Percentiles rank a stretch among this genome's conserved stretches.
These are phyloP conservation scores for Xerocomellus chrysenteron DNA, from an alignment of 768 basidiomycete species.

Conservation along the genomic window DNA sequence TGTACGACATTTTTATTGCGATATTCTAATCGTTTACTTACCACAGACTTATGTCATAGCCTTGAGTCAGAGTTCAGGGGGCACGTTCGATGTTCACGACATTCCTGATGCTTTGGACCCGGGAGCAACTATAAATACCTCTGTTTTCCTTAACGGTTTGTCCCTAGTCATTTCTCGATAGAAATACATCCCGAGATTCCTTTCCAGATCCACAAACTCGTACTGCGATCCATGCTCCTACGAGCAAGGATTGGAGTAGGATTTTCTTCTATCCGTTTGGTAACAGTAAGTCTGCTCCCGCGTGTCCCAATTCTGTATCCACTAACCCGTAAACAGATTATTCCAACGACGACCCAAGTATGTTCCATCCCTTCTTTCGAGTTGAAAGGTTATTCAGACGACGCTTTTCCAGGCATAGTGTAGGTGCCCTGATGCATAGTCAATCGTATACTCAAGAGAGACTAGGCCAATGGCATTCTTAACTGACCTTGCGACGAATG, in stretches of 20 bases:
- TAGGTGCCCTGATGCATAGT: slow-evolving; percentile 17
- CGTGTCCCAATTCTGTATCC: not conserved
- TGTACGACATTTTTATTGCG: slow-evolving; percentile 29
- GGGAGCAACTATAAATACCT: slow-evolving; percentile 44
- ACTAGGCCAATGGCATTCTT: slow-evolving; percentile 62
- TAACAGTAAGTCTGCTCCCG: slow-evolving; percentile 22
- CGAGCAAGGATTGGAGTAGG: slow-evolving; percentile 46
- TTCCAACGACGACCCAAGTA: slow-evolving; percentile 33
- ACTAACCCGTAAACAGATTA: slow-evolving; percentile 15
- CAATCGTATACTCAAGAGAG: slow-evolving; percentile 8
- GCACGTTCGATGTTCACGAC: slow-evolving; percentile 49
- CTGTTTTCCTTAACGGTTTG: slow-evolving; percentile 61
- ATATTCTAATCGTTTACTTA: slow-evolving; percentile 7
- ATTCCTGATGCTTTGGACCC: slow-evolving; percentile 57
- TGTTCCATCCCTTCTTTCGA: slow-evolving; percentile 6
- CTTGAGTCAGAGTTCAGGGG: slow-evolving; percentile 25
- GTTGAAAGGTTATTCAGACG: not conserved
- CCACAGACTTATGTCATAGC: slow-evolving; percentile 2
- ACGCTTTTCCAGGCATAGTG: slow-evolving; percentile 31
- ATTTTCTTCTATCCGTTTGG: slow-evolving; percentile 37
- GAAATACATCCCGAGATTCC: not conserved
- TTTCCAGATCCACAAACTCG: slow-evolving; percentile 50
- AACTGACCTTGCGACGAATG: slow-evolving; percentile 64
- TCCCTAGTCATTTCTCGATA: not conserved
- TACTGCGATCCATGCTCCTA: slow-evolving; percentile 67